A percentile compares a stretch with the other conserved stretches of the same genome.
phyloP scores from a whole-genome alignment of 768 basidiomycete genomes.

The Calocera viscosa region DNA sequence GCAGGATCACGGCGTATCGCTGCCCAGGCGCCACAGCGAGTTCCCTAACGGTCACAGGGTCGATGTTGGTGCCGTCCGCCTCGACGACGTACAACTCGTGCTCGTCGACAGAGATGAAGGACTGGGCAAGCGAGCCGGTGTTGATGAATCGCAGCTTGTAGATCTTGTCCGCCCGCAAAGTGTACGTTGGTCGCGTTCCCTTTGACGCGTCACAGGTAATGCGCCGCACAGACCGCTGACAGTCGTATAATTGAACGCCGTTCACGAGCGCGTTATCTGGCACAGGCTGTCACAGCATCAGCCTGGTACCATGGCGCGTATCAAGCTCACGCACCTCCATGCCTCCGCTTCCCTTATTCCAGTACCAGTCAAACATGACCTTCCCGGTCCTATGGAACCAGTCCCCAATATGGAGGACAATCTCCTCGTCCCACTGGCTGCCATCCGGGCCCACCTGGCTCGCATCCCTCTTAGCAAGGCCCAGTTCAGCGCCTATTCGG shows the following conservation, averaged over 20 bases:
- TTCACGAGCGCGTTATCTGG: constrained; percentile 15
- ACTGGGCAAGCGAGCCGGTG: constrained; percentile 16
- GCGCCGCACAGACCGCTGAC: constrained; percentile 8
- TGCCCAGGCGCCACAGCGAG: constrained; percentile 15
- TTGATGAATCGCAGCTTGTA: constrained; percentile 16
- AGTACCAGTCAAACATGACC: constrained; percentile 15
- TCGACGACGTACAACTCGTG: constrained; percentile 14
- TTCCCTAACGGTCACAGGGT: constrained; percentile 11
- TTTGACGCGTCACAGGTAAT: constrained; percentile 12
- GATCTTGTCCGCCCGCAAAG: constrained; percentile 4
- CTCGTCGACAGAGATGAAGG: constrained; percentile 14
- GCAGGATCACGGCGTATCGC: constrained; percentile 16
- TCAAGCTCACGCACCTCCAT: not conserved
- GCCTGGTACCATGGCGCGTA: not conserved
- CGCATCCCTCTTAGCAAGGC: not conserved
- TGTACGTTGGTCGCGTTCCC: constrained; percentile 1
- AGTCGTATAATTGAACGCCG: constrained; percentile 14
- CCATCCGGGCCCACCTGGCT: not conserved
- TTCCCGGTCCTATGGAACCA: constrained; percentile 16
- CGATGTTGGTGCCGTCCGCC: constrained; percentile 15
- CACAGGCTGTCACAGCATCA: constrained; percentile 9
- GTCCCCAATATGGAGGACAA: constrained; percentile 15
- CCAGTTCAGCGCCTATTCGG: not conserved
- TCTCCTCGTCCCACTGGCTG: constrained; percentile 8
- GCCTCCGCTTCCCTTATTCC: constrained; percentile 13